These are phyloP conservation scores for Lagenidium giganteum DNA, from an alignment of 352 stramenopile genomes.

Conservation along the genomic window DNA sequence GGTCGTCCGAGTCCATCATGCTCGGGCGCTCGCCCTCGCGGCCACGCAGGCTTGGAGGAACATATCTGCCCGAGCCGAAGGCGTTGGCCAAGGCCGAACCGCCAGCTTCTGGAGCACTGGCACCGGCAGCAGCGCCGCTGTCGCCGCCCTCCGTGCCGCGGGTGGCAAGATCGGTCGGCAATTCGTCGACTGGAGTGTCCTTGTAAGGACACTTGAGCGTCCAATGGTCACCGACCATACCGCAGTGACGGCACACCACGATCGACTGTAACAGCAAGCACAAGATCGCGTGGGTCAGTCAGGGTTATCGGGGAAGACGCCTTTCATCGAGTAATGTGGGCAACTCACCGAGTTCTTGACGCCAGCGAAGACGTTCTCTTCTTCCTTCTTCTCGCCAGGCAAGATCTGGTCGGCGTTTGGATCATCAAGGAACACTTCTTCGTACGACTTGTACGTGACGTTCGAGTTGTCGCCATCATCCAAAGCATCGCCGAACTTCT, in stretches of 20 bases:
- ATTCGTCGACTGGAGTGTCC: conserved; percentile 75
- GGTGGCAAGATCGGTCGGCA: conserved; percentile 65
- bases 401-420: conserved; percentile 85
- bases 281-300: neutral
- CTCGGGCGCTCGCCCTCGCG: conserved; percentile 31
- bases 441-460: conserved; percentile 83
- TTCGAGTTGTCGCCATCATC: conserved; percentile 74
- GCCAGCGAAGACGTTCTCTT: conserved; percentile 83
- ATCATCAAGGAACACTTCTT: conserved; percentile 79
- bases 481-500: conserved; percentile 77
- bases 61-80: conserved; percentile 85
- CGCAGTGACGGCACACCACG: conserved; percentile 87
- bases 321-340: neutral
- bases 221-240: conserved; percentile 88
- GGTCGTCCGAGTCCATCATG: conserved; percentile 64
- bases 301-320: too few relatives aligned
- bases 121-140: conserved; percentile 21
- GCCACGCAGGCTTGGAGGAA: conserved; percentile 77
- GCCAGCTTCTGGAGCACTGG: conserved; percentile 19
- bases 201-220: conserved; percentile 91
- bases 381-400: conserved; percentile 85
- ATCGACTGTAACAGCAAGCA: conserved; percentile 38
- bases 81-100: conserved; percentile 58
- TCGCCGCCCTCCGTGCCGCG: conserved; percentile 24
- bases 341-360: conserved; percentile 69